Conservation (phyloP, 345 rosid genomes). For the Boechera divaricarpa region DNA sequence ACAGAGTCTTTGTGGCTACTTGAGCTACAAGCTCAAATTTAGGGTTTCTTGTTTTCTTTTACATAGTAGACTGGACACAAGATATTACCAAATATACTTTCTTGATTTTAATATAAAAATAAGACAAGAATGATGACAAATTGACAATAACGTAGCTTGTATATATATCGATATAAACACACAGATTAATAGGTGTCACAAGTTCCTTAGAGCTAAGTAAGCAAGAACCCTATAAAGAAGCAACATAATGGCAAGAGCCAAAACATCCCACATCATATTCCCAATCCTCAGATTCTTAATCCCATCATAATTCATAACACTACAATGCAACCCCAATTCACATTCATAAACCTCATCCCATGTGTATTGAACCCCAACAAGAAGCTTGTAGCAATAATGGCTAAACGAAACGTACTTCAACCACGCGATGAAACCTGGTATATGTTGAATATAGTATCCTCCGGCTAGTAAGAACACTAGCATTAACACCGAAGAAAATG, state of each 20-base stretch:
- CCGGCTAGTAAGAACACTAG: slow-evolving; percentile 81
- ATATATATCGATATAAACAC: neutral
- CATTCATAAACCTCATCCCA: slow-evolving; percentile 66
- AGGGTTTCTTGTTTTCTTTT: too few species aligned
- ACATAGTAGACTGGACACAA: neutral
- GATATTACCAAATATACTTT: neutral
- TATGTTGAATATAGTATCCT: slow-evolving; percentile 90
- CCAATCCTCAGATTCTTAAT: slow-evolving; percentile 56
- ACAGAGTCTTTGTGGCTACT: too few species aligned
- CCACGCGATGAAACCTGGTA: slow-evolving; percentile 86
- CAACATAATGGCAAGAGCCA: slow-evolving; percentile 72
- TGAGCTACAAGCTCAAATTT: too few species aligned
- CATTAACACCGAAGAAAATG: slow-evolving; percentile 84
- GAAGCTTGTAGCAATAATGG: slow-evolving; percentile 85
- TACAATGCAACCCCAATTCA: slow-evolving; percentile 59
- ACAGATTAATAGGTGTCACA: slow-evolving; percentile 22
- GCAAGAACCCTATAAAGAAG: slow-evolving; percentile 78
- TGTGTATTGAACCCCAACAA: slow-evolving; percentile 78
- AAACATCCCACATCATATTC: slow-evolving; percentile 62
- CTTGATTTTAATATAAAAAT: neutral
- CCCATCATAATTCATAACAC: slow-evolving; percentile 76
- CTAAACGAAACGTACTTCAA: slow-evolving; percentile 84
- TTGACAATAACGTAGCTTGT: neutral
- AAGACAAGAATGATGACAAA: slow-evolving; percentile 3
- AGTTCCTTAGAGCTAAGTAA: slow-evolving; percentile 67